Percentiles rank a stretch among this genome's conserved stretches.
Conservation (phyloP, 306 rosid species). For the Macrotyloma uniflorum region DNA sequence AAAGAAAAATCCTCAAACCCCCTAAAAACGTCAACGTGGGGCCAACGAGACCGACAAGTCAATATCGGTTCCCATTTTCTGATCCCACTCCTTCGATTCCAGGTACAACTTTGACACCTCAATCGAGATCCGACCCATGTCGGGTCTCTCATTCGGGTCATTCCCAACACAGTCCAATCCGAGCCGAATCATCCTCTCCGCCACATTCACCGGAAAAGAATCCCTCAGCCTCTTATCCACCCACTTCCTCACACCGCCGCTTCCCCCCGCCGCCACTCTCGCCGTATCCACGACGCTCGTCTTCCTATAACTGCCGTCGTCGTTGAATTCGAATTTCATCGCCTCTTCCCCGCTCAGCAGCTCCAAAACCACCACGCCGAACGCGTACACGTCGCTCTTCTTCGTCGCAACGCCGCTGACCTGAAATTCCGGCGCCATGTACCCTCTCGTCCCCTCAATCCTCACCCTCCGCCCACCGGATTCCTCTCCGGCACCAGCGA, state of each 20-base stretch:
- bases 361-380: conserved; percentile 88
- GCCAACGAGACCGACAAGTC: conserved; percentile 71
- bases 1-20: not conserved
- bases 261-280: conserved; percentile 48
- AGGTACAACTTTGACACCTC: conserved; percentile 70
- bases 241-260: conserved; percentile 69
- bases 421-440: conserved; percentile 89
- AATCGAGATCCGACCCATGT: conserved; percentile 66
- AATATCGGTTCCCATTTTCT: conserved; percentile 50
- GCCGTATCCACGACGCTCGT: conserved; percentile 81
- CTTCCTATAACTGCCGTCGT: conserved; percentile 55
- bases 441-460: conserved; percentile 85
- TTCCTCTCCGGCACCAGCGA: not conserved
- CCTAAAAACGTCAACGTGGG: conserved; percentile 52
- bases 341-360: conserved; percentile 78
- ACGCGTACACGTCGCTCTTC: conserved; percentile 85
- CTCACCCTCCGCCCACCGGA: conserved; percentile 52
- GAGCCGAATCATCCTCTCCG: conserved; percentile 67
- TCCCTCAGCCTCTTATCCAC: conserved; percentile 77
- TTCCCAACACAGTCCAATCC: conserved; percentile 69
- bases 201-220: conserved; percentile 83
- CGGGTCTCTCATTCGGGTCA: conserved; percentile 73
- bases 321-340: conserved; percentile 52
- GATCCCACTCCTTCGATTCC: conserved; percentile 76
- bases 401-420: conserved; percentile 63